Evolutionary conservation across 2,329 filamentous ascomycete genomes (phyloP).

Genomic region (Aspergillus vadensis): DNA sequence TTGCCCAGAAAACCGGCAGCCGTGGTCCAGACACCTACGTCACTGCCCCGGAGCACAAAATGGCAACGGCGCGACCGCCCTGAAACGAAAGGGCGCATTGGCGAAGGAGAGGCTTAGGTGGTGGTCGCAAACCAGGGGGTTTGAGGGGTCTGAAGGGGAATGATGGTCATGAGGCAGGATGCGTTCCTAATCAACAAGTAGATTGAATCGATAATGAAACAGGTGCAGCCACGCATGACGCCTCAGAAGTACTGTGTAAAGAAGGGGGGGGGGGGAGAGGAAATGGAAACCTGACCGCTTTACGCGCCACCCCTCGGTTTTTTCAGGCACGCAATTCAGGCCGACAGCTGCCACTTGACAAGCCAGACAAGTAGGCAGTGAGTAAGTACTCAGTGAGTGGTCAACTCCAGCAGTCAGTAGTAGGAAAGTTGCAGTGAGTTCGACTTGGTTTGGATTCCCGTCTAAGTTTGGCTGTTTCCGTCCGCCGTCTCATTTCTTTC

Average conservation of each 20-base stretch:
- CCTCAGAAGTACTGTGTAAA: too few species aligned
- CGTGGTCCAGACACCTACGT: neutral
- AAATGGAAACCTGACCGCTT: neutral
- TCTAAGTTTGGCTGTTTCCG: constrained; percentile 12
- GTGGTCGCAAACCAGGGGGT: neutral
- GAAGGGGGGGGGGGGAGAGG: too few species aligned
- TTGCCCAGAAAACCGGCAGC: neutral
- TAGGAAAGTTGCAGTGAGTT: neutral
- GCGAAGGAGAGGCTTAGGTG: neutral
- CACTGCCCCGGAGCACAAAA: neutral
- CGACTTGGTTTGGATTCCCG: neutral
- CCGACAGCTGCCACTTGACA: neutral
- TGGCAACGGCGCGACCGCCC: neutral
- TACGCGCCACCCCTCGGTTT: neutral
- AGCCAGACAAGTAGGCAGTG: neutral
- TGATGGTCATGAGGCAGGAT: neutral
- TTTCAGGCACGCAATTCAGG: constrained; percentile 6
- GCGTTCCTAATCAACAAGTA: too few species aligned
- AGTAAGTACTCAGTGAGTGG: neutral
- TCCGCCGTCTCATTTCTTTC: constrained; percentile 10
- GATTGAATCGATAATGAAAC: too few species aligned
- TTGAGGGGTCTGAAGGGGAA: neutral
- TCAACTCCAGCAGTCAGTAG: too few species aligned
- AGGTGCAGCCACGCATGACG: too few species aligned
- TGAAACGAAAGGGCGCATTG: too few species aligned